These are phyloP conservation scores for Aspergillus sp. DNA, from an alignment of 2,329 filamentous ascomycete genomes.

Conservation along the genomic window DNA sequence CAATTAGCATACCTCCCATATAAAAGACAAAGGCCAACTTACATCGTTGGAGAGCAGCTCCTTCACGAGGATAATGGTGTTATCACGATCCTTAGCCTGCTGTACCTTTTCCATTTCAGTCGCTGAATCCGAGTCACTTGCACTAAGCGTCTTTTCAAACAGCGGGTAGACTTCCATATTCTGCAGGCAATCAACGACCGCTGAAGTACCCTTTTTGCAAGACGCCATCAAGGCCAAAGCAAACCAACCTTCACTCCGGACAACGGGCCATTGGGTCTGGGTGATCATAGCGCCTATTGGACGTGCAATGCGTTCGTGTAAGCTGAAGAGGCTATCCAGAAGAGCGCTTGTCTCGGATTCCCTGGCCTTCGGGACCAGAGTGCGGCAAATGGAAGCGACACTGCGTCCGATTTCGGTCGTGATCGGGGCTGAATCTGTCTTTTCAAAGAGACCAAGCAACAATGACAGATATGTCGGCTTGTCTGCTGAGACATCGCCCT, in stretches of 20 bases:
- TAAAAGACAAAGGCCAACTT: conserved; percentile 10
- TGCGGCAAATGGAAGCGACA: conserved; percentile 40
- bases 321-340: conserved; percentile 27
- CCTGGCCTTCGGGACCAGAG: conserved; percentile 23
- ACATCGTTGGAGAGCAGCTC: conserved; percentile 35
- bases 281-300: conserved; percentile 39
- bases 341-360: conserved; percentile 19
- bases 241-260: conserved; percentile 45
- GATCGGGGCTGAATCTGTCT: conserved; percentile 38
- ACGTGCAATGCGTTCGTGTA: conserved; percentile 30
- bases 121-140: conserved; percentile 10
- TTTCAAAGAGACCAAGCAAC: conserved; percentile 36
- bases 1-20: conserved; percentile 1
- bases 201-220: conserved; percentile 22
- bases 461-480: conserved; percentile 34
- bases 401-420: conserved; percentile 43
- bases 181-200: conserved; percentile 30
- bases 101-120: conserved; percentile 21
- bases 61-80: conserved; percentile 34
- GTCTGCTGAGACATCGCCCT: conserved; percentile 22
- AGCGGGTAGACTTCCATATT: conserved; percentile 27
- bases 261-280: conserved; percentile 43
- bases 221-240: conserved; percentile 42
- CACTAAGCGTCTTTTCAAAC: conserved; percentile 26
- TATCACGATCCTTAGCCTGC: conserved; percentile 34